phyloP scores from a whole-genome alignment of 257 asterid genomes.

The Capsicum chinense region DNA sequence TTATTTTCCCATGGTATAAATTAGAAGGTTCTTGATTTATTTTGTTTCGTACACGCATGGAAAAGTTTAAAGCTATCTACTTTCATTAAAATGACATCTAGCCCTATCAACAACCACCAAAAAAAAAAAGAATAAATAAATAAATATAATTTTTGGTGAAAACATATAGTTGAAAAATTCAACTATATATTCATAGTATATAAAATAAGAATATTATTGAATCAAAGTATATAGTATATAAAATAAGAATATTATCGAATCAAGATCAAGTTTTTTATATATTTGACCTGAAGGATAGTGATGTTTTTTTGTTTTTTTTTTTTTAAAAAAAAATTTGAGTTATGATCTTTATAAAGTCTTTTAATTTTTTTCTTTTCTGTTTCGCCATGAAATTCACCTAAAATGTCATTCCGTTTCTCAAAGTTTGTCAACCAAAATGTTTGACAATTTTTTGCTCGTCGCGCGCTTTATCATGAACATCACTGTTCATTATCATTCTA shows the following conservation, averaged over 20 bases:
- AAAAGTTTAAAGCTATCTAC: background rate
- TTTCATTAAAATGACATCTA: conserved; percentile 7
- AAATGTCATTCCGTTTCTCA: too few species aligned
- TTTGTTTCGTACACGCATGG: background rate
- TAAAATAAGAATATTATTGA: too few species aligned
- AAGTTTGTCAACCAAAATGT: too few species aligned
- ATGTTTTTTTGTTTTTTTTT: background rate
- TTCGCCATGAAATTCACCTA: too few species aligned
- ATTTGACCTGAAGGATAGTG: background rate
- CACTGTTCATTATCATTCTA: background rate
- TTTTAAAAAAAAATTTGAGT: background rate
- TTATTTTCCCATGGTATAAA: background rate
- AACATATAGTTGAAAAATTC: background rate
- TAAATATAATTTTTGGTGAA: background rate
- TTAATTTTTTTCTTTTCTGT: too few species aligned
- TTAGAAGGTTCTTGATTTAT: background rate
- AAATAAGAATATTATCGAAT: background rate
- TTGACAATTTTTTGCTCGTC: background rate
- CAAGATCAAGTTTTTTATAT: background rate
- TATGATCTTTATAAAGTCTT: background rate
- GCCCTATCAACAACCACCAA: background rate
- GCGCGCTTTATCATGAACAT: background rate
- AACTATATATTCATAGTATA: background rate
- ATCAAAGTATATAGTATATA: too few species aligned
- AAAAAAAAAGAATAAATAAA: background rate